Percentiles rank a stretch among this genome's conserved stretches.
phyloP scores from a whole-genome alignment of 805 yeast species.

The Blastobotrys peoriensis region DNA sequence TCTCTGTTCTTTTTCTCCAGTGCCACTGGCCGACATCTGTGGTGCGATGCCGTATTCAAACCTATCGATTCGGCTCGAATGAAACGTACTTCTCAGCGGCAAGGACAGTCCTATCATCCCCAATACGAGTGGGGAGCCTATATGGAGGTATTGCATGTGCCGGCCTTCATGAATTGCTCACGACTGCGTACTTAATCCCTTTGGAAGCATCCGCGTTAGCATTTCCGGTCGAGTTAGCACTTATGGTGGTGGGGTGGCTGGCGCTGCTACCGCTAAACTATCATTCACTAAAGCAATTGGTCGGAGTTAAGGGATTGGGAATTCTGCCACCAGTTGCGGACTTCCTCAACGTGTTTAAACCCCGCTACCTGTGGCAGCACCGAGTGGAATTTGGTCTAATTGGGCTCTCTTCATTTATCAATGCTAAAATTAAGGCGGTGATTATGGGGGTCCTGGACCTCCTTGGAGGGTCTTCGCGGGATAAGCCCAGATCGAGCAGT shows the following conservation, averaged over 20 bases:
- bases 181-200: not conserved
- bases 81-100: not conserved
- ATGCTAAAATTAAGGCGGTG: not conserved
- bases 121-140: not conserved
- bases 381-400: not conserved
- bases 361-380: not conserved
- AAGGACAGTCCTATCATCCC: not conserved
- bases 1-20: not conserved
- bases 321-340: not conserved
- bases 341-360: not conserved
- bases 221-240: not conserved
- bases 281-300: not conserved
- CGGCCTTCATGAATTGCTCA: not conserved
- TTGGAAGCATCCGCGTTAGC: not conserved
- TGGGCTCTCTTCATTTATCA: not conserved
- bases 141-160: not conserved
- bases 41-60: constrained; percentile 3
- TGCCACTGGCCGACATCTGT: not conserved
- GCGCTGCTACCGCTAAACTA: not conserved
- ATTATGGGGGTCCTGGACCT: not conserved
- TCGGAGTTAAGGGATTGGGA: not conserved
- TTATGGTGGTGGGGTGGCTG: not conserved
- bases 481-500: not conserved
- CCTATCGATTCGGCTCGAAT: not conserved
- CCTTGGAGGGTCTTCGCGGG: not conserved